Conservation (phyloP, 2,329 filamentous ascomycete genomes). For the Colletotrichum neosansevieriae region DNA sequence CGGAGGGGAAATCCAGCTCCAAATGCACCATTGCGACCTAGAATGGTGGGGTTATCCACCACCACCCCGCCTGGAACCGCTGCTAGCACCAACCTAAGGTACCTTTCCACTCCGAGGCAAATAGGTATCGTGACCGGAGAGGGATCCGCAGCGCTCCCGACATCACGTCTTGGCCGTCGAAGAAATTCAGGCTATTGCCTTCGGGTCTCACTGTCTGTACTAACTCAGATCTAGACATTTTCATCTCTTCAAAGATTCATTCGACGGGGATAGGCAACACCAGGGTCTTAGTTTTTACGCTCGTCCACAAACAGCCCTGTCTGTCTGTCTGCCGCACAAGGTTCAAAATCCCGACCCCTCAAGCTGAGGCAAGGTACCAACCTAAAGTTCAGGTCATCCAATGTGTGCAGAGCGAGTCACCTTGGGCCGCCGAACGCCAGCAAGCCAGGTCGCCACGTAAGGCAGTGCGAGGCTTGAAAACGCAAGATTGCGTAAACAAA, state of each 20-base stretch:
- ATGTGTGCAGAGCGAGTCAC: slow-evolving; percentile 15
- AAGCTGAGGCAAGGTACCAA: slow-evolving; percentile 31
- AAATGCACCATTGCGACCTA: slow-evolving; percentile 16
- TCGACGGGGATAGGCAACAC: neutral
- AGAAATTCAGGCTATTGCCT: neutral
- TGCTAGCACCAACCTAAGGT: slow-evolving; percentile 4
- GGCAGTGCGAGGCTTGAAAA: neutral
- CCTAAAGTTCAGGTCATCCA: slow-evolving; percentile 34
- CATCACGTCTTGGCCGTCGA: slow-evolving; percentile 29
- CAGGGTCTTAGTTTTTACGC: neutral
- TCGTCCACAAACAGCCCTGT: neutral
- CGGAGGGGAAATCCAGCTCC: slow-evolving; percentile 31
- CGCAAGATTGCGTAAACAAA: neutral
- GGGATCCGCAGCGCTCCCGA: slow-evolving; percentile 30
- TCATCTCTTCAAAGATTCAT: neutral
- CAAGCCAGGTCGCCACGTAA: slow-evolving; percentile 20
- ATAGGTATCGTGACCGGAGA: slow-evolving; percentile 24
- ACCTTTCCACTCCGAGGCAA: slow-evolving; percentile 17
- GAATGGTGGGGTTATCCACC: slow-evolving; percentile 26
- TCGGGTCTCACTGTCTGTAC: neutral
- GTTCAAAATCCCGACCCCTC: slow-evolving; percentile 22
- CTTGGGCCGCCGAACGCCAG: slow-evolving; percentile 15
- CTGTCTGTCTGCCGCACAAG: neutral
- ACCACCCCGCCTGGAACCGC: slow-evolving; percentile 27
- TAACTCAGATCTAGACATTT: neutral